These are phyloP conservation scores for Penicilliopsis zonata DNA, from an alignment of 495 filamentous ascomycete species.

Conservation along the genomic window DNA sequence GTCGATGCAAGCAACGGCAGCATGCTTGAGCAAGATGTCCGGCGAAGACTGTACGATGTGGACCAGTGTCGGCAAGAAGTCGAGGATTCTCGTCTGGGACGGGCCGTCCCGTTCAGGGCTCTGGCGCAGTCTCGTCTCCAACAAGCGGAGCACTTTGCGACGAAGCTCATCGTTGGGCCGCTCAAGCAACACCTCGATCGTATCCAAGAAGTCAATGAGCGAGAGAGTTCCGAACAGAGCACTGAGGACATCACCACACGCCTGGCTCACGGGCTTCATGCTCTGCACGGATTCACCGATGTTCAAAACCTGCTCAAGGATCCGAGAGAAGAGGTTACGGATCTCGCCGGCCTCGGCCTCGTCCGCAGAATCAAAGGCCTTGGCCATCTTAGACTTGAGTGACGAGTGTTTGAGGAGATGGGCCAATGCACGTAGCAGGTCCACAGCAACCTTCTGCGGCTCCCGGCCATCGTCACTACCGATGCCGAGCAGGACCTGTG, in stretches of 20 bases:
- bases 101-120: slow-evolving; percentile 51
- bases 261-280: slow-evolving; percentile 48
- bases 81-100: slow-evolving; percentile 57
- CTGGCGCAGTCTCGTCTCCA: slow-evolving; percentile 61
- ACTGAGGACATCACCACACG: slow-evolving; percentile 57
- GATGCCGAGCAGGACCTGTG: slow-evolving; percentile 53
- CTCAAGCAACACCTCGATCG: slow-evolving; percentile 64
- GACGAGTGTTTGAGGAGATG: slow-evolving; percentile 33
- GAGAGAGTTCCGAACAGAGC: slow-evolving; percentile 68
- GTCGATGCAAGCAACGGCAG: slow-evolving; percentile 77
- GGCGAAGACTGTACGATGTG: slow-evolving; percentile 58
- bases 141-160: slow-evolving; percentile 64
- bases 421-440: slow-evolving; percentile 42
- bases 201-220: slow-evolving; percentile 72
- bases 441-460: slow-evolving; percentile 43
- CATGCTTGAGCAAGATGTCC: slow-evolving; percentile 62
- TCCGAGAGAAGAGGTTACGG: slow-evolving; percentile 52
- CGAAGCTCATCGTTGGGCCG: slow-evolving; percentile 59
- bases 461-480: slow-evolving; percentile 50
- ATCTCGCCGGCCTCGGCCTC: slow-evolving; percentile 41
- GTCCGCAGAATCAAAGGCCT: slow-evolving; percentile 23
- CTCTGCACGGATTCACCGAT: slow-evolving; percentile 47
- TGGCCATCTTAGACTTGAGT: slow-evolving; percentile 29
- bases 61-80: slow-evolving; percentile 66
- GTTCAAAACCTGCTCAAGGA: slow-evolving; percentile 54